Conservation (phyloP, 2,329 filamentous ascomycete species). For the Dactylellina sp. region DNA sequence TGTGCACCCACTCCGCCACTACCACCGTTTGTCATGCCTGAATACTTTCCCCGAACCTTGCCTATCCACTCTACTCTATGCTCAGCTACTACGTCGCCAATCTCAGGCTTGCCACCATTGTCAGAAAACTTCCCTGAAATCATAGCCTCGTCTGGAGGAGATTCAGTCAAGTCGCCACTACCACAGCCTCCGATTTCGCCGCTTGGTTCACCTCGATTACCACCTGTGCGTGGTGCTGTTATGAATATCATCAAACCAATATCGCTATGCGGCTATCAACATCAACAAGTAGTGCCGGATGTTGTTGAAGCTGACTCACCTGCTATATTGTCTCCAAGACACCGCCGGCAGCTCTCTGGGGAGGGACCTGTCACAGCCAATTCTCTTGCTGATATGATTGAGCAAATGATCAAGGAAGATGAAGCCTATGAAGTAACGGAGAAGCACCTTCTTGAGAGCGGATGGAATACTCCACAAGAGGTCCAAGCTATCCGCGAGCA, state of each 20-base stretch:
- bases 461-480: constrained; percentile 60
- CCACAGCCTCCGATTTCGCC: constrained; percentile 56
- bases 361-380: constrained; percentile 59
- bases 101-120: constrained; percentile 27
- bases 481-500: constrained; percentile 60
- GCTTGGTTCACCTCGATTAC: constrained; percentile 56
- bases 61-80: constrained; percentile 37
- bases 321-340: constrained; percentile 48
- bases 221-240: constrained; percentile 50
- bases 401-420: constrained; percentile 60
- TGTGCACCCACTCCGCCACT: constrained; percentile 34
- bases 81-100: constrained; percentile 47
- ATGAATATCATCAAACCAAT: constrained; percentile 57
- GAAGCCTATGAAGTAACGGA: constrained; percentile 59
- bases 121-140: constrained; percentile 51
- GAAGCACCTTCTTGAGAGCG: constrained; percentile 58
- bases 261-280: constrained; percentile 56
- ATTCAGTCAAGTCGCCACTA: constrained; percentile 47
- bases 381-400: constrained; percentile 60
- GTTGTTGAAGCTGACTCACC: constrained; percentile 53
- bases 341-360: constrained; percentile 48
- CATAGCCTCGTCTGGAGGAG: constrained; percentile 3
- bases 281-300: constrained; percentile 46
- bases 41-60: constrained; percentile 54
- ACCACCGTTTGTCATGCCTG: constrained; percentile 53